These are phyloP conservation scores for Przewalskia tangutica DNA, from an alignment of 257 asterid genomes.

Conservation along the genomic window DNA sequence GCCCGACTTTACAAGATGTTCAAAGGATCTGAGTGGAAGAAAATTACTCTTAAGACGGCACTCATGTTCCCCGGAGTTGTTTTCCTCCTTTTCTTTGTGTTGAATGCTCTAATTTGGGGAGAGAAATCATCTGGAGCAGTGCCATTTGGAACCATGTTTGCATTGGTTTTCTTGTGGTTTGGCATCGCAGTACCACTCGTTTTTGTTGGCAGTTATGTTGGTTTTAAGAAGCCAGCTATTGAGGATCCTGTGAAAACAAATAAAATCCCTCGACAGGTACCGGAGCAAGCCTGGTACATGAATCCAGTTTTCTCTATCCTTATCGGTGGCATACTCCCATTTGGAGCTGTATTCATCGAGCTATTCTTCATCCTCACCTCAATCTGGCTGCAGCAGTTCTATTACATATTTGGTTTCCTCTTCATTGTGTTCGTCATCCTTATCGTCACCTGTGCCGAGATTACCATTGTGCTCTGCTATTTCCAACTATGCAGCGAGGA, in stretches of 20 bases:
- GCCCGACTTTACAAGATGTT: constrained; percentile 85
- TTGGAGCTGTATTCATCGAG: constrained; percentile 90
- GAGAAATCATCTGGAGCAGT: constrained; percentile 88
- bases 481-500: constrained; percentile 97
- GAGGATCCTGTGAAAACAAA: constrained; percentile 91
- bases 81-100: constrained; percentile 51
- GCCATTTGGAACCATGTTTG: constrained; percentile 86
- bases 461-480: constrained; percentile 77
- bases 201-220: constrained; percentile 75
- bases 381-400: constrained; percentile 85
- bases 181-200: constrained; percentile 83
- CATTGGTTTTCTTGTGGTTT: constrained; percentile 68
- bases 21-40: constrained; percentile 91
- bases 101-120: constrained; percentile 86
- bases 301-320: constrained; percentile 67
- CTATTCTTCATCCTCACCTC: constrained; percentile 85
- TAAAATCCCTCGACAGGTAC: constrained; percentile 82
- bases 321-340: constrained; percentile 86
- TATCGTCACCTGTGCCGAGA: constrained; percentile 79
- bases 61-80: constrained; percentile 64
- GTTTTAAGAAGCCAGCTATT: constrained; percentile 64
- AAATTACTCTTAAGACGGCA: constrained; percentile 66
- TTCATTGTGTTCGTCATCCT: constrained; percentile 73
- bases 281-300: constrained; percentile 88
- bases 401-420: constrained; percentile 83